phyloP scores from a whole-genome alignment of 345 rosid genomes.

The Kernera saxatilis region DNA sequence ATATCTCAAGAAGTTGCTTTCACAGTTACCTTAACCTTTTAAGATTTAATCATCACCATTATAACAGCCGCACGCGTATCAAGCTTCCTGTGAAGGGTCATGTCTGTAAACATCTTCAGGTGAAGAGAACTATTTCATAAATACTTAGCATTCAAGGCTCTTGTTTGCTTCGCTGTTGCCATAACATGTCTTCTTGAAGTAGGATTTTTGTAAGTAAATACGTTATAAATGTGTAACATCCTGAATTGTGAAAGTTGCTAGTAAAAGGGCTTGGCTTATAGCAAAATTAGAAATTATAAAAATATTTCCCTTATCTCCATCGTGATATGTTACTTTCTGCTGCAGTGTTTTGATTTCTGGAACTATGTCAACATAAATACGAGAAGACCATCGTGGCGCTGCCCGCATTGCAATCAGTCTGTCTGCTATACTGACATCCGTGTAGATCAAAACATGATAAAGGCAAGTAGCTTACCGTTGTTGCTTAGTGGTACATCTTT shows the following conservation, averaged over 20 bases:
- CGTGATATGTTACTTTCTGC: conserved; percentile 2
- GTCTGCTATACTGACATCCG: conserved; percentile 72
- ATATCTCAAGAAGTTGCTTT: background rate
- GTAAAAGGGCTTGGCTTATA: background rate
- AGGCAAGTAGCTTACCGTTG: conserved; percentile 47
- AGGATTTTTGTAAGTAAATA: background rate
- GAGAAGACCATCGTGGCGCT: conserved; percentile 92
- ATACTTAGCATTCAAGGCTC: background rate
- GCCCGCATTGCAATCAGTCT: conserved; percentile 81
- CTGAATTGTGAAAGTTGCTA: background rate
- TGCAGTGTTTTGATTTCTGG: conserved; percentile 83
- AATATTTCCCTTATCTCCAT: background rate
- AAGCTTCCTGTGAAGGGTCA: conserved; percentile 77
- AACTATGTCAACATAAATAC: conserved; percentile 65
- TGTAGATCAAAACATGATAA: conserved; percentile 66
- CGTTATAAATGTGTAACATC: background rate
- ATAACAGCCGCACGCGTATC: conserved; percentile 64
- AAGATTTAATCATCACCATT: background rate
- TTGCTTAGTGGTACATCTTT: background rate
- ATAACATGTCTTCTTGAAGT: background rate
- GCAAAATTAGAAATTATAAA: background rate
- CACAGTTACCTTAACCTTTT: background rate
- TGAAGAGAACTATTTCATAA: conserved; percentile 11
- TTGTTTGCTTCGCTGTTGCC: background rate
- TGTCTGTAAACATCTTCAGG: conserved; percentile 90